Evolutionary conservation across 2,329 filamentous ascomycete genomes (phyloP).

Genomic region (Metarhizium brunneum): DNA sequence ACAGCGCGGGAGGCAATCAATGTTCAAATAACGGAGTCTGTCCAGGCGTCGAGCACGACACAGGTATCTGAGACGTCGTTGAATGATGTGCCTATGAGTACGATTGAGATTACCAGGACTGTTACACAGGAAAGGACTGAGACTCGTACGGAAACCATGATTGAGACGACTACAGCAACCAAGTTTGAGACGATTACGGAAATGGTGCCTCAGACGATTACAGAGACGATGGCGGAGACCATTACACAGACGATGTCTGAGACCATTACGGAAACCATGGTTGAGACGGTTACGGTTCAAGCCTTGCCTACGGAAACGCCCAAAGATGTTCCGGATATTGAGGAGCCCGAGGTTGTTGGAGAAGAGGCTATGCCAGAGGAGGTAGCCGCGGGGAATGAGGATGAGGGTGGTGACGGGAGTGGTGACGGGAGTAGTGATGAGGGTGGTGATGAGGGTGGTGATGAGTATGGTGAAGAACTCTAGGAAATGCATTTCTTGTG

Average conservation of each 20-base stretch:
- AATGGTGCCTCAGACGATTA: conserved; percentile 16
- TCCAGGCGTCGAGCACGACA: conserved; percentile 2
- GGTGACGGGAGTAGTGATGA: neutral
- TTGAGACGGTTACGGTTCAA: conserved; percentile 7
- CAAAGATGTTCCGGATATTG: conserved; percentile 3
- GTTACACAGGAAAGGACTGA: conserved; percentile 11
- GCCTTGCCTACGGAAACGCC: conserved; percentile 8
- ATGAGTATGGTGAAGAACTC: neutral
- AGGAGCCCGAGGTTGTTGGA: conserved; percentile 2
- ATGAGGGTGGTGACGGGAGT: neutral
- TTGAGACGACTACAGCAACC: conserved; percentile 4
- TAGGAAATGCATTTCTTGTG: neutral
- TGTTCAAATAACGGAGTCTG: conserved; percentile 17
- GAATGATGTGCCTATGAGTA: conserved; percentile 1
- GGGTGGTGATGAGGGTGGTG: neutral
- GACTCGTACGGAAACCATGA: conserved; percentile 18
- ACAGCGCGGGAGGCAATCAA: neutral
- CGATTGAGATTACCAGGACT: conserved; percentile 7
- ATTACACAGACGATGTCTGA: conserved; percentile 23
- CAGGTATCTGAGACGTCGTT: conserved; percentile 2
- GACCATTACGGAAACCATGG: conserved; percentile 17
- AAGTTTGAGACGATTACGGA: neutral
- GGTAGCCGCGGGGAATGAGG: neutral
- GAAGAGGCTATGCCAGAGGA: neutral
- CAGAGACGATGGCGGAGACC: conserved; percentile 20